Base-by-base conservation (phyloP, 208 protist genomes). In the Histomonas meleagridis region DNA sequence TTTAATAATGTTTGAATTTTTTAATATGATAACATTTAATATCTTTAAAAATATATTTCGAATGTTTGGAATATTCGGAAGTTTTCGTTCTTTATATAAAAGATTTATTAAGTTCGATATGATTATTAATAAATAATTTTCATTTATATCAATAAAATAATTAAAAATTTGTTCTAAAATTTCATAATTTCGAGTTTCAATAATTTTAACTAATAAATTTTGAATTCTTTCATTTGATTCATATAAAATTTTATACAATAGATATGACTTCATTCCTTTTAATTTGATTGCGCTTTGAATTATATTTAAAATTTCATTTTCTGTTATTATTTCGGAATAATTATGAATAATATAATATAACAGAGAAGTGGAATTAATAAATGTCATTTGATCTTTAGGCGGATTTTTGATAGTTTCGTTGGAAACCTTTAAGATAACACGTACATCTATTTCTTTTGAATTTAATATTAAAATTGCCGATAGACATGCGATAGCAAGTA, bases 1-100 rank as follows among this genome's bases (percentile, higher is more conserved):
- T 86, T 86, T 86, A 55, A 57, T 46, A 57, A 86, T 86, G 16
- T 53, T 28, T 38, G n/a, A n/a, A n/a, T n/a, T n/a, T n/a, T n/a
- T n/a, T n/a, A n/a, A n/a, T n/a, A n/a, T n/a, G n/a, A n/a, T n/a
- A n/a, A n/a, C n/a, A n/a, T n/a, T n/a, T n/a, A n/a, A n/a, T n/a
- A n/a, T n/a, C n/a, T n/a, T n/a, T n/a, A n/a, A n/a, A n/a, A n/a
- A n/a, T n/a, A n/a, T n/a, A n/a, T n/a, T n/a, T n/a, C n/a, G n/a
- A n/a, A n/a, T n/a, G n/a, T n/a, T n/a, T n/a, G n/a, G n/a, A n/a
- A n/a, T n/a, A n/a, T n/a, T n/a, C n/a, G n/a, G n/a, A n/a, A n/a
- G n/a, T n/a, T n/a, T n/a, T n/a, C n/a, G n/a, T n/a, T n/a, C n/a
- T n/a, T n/a, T n/a, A n/a, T n/a, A n/a, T n/a, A n/a, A n/a, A n/a